Conservation (phyloP, 768 basidiomycete genomes). For the Leucocoprinus leucothites region DNA sequence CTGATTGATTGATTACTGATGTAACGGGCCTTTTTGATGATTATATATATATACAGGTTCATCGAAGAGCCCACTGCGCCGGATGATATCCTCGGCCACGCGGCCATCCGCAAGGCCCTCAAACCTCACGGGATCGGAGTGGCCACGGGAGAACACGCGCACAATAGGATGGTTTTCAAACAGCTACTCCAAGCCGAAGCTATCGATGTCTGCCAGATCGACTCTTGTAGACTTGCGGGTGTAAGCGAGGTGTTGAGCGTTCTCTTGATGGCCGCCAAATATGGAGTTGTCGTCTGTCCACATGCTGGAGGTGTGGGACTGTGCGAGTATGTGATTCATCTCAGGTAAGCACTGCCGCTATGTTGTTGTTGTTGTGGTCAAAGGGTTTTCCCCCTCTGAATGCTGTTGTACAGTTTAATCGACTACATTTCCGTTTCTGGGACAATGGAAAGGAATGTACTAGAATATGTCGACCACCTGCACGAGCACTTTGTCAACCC, state of each 20-base stretch:
- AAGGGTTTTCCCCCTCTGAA: too few relatives aligned
- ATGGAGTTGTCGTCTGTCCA: slow-evolving; percentile 84
- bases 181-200: slow-evolving; percentile 88
- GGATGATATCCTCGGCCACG: slow-evolving; percentile 86
- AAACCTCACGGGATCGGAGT: slow-evolving; percentile 83
- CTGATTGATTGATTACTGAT: background rate
- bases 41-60: slow-evolving; percentile 50
- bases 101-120: slow-evolving; percentile 73
- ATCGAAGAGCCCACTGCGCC: slow-evolving; percentile 94
- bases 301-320: slow-evolving; percentile 94
- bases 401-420: slow-evolving; percentile 54
- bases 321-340: slow-evolving; percentile 88
- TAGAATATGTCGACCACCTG: slow-evolving; percentile 87
- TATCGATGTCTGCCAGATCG: slow-evolving; percentile 94
- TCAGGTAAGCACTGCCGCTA: slow-evolving; percentile 43
- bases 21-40: background rate
- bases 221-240: slow-evolving; percentile 90
- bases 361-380: too few relatives aligned
- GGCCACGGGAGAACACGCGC: slow-evolving; percentile 92
- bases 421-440: slow-evolving; percentile 93
- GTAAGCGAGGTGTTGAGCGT: slow-evolving; percentile 93
- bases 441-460: slow-evolving; percentile 90
- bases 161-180: slow-evolving; percentile 95
- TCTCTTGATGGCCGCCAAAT: slow-evolving; percentile 85
- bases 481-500: slow-evolving; percentile 93